Evolutionary conservation across 441 rosid species (phyloP).

Genomic region (Sinapis alba): DNA sequence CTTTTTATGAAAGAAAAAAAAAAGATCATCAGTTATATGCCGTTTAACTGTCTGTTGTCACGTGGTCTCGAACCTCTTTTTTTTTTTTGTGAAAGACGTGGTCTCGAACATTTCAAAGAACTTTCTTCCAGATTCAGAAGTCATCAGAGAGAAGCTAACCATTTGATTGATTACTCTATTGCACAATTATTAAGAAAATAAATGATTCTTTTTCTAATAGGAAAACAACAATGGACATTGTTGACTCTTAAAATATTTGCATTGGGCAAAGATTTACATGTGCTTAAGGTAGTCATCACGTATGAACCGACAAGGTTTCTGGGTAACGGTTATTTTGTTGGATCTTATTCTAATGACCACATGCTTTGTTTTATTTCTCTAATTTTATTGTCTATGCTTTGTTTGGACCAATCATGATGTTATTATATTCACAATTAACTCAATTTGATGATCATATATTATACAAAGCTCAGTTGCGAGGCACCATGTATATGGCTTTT

Average conservation of each 20-base stretch:
- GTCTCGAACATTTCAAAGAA: constrained; percentile 2
- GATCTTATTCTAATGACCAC: constrained; percentile 32
- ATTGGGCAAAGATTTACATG: constrained; percentile 25
- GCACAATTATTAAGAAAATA: constrained; percentile 25
- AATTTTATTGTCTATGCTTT: constrained; percentile 10
- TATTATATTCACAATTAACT: background rate
- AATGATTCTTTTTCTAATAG: background rate
- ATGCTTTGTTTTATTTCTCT: constrained; percentile 25
- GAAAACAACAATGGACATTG: constrained; percentile 2
- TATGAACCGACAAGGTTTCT: constrained; percentile 41
- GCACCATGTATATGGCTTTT: background rate
- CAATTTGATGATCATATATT: background rate
- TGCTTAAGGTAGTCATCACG: constrained; percentile 37
- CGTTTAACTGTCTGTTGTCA: background rate
- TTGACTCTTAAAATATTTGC: constrained; percentile 15
- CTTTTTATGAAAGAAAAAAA: background rate
- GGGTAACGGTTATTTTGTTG: constrained; percentile 33
- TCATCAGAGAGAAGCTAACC: constrained; percentile 1
- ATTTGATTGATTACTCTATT: constrained; percentile 25
- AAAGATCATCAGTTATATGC: background rate
- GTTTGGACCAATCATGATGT: constrained; percentile 13
- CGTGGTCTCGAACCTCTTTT: too few relatives aligned
- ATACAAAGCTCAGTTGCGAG: background rate
- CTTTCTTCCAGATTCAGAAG: constrained; percentile 2
- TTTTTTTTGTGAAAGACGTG: too few relatives aligned